Base-by-base conservation (phyloP, 768 basidiomycete genomes). In the Russula sp. region DNA sequence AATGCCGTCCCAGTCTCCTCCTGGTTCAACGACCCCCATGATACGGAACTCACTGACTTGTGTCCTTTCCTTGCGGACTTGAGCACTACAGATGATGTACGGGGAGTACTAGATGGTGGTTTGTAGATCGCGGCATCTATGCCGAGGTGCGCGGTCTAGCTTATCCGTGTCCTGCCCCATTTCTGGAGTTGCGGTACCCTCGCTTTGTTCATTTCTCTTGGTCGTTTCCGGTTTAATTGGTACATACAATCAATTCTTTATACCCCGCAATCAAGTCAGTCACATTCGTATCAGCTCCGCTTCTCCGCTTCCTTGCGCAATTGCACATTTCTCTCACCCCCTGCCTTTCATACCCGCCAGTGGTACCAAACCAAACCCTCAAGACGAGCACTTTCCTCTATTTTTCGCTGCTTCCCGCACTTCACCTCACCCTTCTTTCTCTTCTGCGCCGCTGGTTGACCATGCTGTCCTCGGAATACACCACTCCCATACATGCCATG, bases 21-120 rank as follows among this genome's bases (percentile, higher is more conserved):
- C 61, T 99, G 97, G 97, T 99, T 99, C 79, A 98, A 98, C 74
- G 94, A 94, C 75, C 95, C 95, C 10, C 96, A 98, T 70, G 96
- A 98, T 73, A 96, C 95, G 52, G 96, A 98, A 74, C 82, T 99
- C 67, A 97, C 92, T 45, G 96, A 98, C 75, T 79, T 98, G 56
- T 87, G 94, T 60, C 93, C 94, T 34, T 98, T 99, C 82, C 82
- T 99, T 66, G 78, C 90, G 40, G 97, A 99, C 75, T 81, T 99
- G 40, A 82, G 78, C 39, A 78, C 81, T 31, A 93, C 94, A 39
- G 87, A 87, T 61, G 97, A 99, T 74, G 90, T 98, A 52, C 82
- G 97, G 62, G 94, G 91, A 50, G 87, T 97, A 44, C 80, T 98
- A 67, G 92, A 96, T 71, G 91, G 89, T 64, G 87, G 88, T 70